Evolutionary conservation across 1,284 basidiomycete species (phyloP), one percentile per base, ranked within the genome.

Genomic region (Mycena citricolor): DNA sequence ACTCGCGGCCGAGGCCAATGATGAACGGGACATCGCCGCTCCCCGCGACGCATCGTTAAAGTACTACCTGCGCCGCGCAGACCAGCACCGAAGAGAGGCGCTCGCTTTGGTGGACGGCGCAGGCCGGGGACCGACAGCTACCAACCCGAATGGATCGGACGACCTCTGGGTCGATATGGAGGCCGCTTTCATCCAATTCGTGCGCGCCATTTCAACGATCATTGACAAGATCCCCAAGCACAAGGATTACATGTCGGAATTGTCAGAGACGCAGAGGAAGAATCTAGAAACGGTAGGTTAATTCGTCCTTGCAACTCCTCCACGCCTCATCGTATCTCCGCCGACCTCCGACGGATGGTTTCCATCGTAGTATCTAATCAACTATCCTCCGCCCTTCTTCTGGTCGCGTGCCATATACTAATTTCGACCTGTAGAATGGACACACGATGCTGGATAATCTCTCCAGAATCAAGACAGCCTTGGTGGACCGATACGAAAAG

Each of bases 391-490:
- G n/a, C 32, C 23, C 25, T 14, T 23, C 30, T 22, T 33, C 38
- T 32, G 6, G 28, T 21, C 20, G 44, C 26, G 26, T 16, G 26
- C 12, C 25, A 32, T 19, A 32, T 25, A 48, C 38, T 29, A 25
- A 28, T 22, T 28, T 32, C 38, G 31, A 23, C 25, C 43, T 30
- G 41, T 50, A 86, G 84, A 85, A 86, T 47, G 84, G 84, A 10
- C 78, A 84, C 61, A 75, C 83, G 44, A 83, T 85, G 40, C 68
- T 86, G 24, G 66, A 69, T 48, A 65, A 67, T 49, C 71, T 81
- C 13, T 61, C 70, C 24, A 65, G 71, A 24, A 63, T 81, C 32
- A 81, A 81, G 44, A 70, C 70, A 11, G 54, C 61, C 10, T 67
- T 81, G 13, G 68, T 78, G 26, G 69, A 77, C 32, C 69, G 76